Evolutionary conservation across 805 yeast genomes (phyloP).

Genomic region (Ascoidea rubescens): DNA sequence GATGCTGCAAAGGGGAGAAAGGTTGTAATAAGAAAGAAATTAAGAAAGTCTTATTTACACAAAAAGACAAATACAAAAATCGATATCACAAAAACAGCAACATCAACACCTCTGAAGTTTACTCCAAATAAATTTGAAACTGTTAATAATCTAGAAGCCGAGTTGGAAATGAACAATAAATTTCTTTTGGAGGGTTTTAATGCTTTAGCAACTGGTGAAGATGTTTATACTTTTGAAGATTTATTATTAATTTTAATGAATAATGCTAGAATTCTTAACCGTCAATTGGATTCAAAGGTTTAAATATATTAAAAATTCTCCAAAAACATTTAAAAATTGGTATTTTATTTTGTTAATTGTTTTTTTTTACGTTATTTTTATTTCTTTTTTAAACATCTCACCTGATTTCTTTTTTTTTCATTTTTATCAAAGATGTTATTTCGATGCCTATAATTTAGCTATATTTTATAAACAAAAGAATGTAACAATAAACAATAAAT

Average conservation of each 20-base stretch:
- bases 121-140: slow-evolving; percentile 14
- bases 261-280: slow-evolving; percentile 34
- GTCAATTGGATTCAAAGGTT: not conserved
- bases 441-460: too few relatives aligned
- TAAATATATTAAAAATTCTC: too few relatives aligned
- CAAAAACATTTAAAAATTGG: too few relatives aligned
- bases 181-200: slow-evolving; percentile 27
- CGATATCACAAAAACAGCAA: slow-evolving; percentile 50
- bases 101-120: slow-evolving; percentile 15
- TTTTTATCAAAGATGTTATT: too few relatives aligned
- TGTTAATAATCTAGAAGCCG: slow-evolving; percentile 28
- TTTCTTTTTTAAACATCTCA: too few relatives aligned
- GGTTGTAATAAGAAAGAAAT: slow-evolving; percentile 53
- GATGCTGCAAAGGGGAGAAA: slow-evolving; percentile 37
- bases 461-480: too few relatives aligned
- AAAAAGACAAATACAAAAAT: slow-evolving; percentile 59
- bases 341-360: too few relatives aligned
- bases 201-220: slow-evolving; percentile 20
- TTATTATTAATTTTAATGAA: slow-evolving; percentile 43
- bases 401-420: too few relatives aligned
- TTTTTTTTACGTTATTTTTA: too few relatives aligned
- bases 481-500: too few relatives aligned
- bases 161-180: slow-evolving; percentile 34
- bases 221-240: slow-evolving; percentile 44
- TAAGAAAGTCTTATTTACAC: slow-evolving; percentile 60